Conservation (phyloP, 2,329 filamentous ascomycete species). For the Chalaropsis ovoidea region DNA sequence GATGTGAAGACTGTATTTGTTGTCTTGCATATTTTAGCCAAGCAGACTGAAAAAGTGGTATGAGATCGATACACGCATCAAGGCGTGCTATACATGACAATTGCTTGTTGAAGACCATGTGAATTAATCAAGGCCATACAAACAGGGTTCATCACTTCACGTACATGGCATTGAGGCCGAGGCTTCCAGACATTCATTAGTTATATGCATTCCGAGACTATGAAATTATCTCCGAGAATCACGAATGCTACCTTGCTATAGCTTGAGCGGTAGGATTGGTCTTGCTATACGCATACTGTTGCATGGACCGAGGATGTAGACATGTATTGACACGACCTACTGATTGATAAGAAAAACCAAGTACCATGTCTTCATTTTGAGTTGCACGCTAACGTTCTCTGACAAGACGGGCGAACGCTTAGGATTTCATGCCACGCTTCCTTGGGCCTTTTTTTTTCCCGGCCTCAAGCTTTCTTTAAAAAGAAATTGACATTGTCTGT, state of each 20-base stretch:
- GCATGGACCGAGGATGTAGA: neutral
- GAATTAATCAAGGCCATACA: no score
- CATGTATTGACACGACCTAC: neutral
- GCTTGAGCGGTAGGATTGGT: neutral
- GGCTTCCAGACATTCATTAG: neutral
- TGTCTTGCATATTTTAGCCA: no score
- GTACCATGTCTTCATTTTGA: constrained; percentile 4
- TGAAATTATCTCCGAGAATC: neutral
- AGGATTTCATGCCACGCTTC: constrained; percentile 1
- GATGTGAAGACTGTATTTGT: neutral
- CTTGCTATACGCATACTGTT: neutral
- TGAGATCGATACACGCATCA: no score
- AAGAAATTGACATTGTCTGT: neutral
- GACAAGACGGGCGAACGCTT: constrained; percentile 8
- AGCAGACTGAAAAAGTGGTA: no score
- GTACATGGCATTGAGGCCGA: neutral
- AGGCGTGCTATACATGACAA: no score
- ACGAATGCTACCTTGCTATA: neutral
- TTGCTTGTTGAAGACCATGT: no score
- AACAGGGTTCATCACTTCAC: neutral
- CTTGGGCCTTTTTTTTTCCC: constrained; percentile 2
- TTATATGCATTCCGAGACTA: neutral
- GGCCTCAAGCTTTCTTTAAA: neutral
- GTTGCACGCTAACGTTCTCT: constrained; percentile 7
- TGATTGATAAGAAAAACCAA: constrained; percentile 8